These are phyloP conservation scores for Dalbergia oliveri DNA, from an alignment of 306 rosid species.

Conservation along the genomic window DNA sequence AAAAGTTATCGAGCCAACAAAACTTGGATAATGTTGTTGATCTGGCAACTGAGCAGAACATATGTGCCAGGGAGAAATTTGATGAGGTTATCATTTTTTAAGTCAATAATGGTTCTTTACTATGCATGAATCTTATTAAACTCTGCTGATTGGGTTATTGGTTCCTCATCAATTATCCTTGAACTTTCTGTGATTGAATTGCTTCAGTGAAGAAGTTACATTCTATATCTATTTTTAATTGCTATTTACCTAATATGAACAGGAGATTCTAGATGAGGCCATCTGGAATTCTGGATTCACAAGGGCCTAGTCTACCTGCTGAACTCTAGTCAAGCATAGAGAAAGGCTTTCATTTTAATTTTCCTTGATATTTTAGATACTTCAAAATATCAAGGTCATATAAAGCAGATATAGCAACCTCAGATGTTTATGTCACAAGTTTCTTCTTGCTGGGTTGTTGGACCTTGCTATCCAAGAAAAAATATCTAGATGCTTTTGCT, in stretches of 20 bases:
- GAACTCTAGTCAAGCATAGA: slow-evolving; percentile 26
- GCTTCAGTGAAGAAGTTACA: slow-evolving; percentile 13
- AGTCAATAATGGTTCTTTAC: slow-evolving; percentile 26
- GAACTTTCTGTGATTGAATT: slow-evolving; percentile 29
- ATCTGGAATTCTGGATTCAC: slow-evolving; percentile 21
- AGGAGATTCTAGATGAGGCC: background rate
- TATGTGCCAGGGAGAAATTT: slow-evolving; percentile 67
- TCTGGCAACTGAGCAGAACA: slow-evolving; percentile 77
- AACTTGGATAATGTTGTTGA: slow-evolving; percentile 78
- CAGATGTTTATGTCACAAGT: background rate
- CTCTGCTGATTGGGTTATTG: slow-evolving; percentile 24
- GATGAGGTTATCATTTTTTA: slow-evolving; percentile 68
- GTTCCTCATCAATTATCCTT: slow-evolving; percentile 15
- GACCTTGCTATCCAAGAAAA: slow-evolving; percentile 4
- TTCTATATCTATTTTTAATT: background rate
- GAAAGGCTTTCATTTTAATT: background rate
- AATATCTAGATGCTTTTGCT: background rate
- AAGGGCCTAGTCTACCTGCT: slow-evolving; percentile 26
- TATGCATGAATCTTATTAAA: slow-evolving; percentile 30
- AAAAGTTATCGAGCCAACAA: slow-evolving; percentile 80
- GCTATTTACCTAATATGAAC: slow-evolving; percentile 5
- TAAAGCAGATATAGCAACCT: slow-evolving; percentile 19
- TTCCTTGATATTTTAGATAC: slow-evolving; percentile 3
- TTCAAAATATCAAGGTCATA: slow-evolving; percentile 25
- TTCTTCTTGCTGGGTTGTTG: slow-evolving; percentile 7